phyloP scores from a whole-genome alignment of 2,329 filamentous ascomycete genomes.

The Fusarium sp. region DNA sequence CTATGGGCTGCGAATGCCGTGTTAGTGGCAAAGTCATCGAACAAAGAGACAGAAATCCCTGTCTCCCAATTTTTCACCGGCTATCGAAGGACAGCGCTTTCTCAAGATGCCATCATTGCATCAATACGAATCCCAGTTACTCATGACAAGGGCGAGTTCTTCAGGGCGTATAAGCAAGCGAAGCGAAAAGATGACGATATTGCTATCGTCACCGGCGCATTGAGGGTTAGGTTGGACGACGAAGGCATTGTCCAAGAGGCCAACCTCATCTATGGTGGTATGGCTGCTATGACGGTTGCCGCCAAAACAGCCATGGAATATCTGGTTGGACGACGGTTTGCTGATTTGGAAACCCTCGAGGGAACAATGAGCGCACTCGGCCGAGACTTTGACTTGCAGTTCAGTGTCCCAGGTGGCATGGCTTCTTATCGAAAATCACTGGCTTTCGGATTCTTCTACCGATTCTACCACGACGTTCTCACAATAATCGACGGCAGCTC shows the following conservation, averaged over 20 bases:
- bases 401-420: constrained; percentile 97
- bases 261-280: constrained; percentile 92
- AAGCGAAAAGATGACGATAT: constrained; percentile 99
- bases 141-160: constrained; percentile 82
- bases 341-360: constrained; percentile 87
- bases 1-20: constrained; percentile 89
- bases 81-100: constrained; percentile 87
- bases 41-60: constrained; percentile 84
- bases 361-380: constrained; percentile 92
- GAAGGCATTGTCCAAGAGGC: constrained; percentile 79
- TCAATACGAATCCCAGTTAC: constrained; percentile 88
- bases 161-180: constrained; percentile 94
- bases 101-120: constrained; percentile 86
- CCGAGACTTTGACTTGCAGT: constrained; percentile 88
- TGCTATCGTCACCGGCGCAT: constrained; percentile 92
- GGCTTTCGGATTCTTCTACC: constrained; percentile 94
- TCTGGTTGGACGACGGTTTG: constrained; percentile 83
- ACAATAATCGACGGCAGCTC: constrained; percentile 68
- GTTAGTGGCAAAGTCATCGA: constrained; percentile 83
- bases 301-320: constrained; percentile 84
- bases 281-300: constrained; percentile 92
- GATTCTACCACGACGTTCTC: constrained; percentile 93
- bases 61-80: constrained; percentile 95
- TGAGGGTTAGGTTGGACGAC: constrained; percentile 81
- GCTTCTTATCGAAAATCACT: constrained; percentile 94